A percentile compares a stretch with the other conserved stretches of the same genome.
phyloP scores from a whole-genome alignment of 371 early-diverging fungal genomes.

The Mucor ambiguus region DNA sequence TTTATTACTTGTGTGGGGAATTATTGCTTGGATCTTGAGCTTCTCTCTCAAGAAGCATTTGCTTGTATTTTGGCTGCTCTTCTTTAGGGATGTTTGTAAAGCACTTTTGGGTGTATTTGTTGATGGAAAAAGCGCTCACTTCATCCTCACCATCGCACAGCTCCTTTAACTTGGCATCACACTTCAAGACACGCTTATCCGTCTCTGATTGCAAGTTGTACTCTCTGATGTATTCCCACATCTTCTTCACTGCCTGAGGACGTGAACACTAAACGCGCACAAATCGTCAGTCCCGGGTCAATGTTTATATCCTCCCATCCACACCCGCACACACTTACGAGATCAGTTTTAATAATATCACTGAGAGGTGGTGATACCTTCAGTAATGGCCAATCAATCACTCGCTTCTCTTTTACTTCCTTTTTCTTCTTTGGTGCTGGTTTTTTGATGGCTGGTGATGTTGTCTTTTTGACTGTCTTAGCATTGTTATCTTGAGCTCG shows the following conservation, averaged over 20 bases:
- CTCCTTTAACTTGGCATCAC: slow-evolving; percentile 42
- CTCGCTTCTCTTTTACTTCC: slow-evolving; percentile 11
- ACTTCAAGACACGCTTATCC: slow-evolving; percentile 40
- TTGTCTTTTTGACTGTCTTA: slow-evolving; percentile 1
- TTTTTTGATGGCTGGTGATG: slow-evolving; percentile 9
- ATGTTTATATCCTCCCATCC: background rate
- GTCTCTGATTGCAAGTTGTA: slow-evolving; percentile 43
- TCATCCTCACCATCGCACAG: slow-evolving; percentile 16
- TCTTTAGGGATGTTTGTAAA: slow-evolving; percentile 20
- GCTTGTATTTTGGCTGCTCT: slow-evolving; percentile 15
- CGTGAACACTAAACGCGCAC: slow-evolving; percentile 33
- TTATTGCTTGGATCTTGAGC: background rate
- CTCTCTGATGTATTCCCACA: slow-evolving; percentile 54
- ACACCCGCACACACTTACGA: slow-evolving; percentile 1
- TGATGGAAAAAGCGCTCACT: slow-evolving; percentile 19
- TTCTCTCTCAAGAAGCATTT: slow-evolving; percentile 11
- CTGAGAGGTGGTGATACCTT: slow-evolving; percentile 29
- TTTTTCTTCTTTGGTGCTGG: slow-evolving; percentile 10
- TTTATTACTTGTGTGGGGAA: background rate
- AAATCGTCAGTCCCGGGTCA: background rate
- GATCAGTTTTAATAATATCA: slow-evolving; percentile 24
- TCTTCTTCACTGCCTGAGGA: slow-evolving; percentile 44
- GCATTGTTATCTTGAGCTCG: background rate
- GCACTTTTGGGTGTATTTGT: slow-evolving; percentile 20
- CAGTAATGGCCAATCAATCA: slow-evolving; percentile 19